Evolutionary conservation across 1,284 basidiomycete genomes (phyloP), one percentile per base, ranked within the genome.

Genomic region (Melampsora occidentalis): DNA sequence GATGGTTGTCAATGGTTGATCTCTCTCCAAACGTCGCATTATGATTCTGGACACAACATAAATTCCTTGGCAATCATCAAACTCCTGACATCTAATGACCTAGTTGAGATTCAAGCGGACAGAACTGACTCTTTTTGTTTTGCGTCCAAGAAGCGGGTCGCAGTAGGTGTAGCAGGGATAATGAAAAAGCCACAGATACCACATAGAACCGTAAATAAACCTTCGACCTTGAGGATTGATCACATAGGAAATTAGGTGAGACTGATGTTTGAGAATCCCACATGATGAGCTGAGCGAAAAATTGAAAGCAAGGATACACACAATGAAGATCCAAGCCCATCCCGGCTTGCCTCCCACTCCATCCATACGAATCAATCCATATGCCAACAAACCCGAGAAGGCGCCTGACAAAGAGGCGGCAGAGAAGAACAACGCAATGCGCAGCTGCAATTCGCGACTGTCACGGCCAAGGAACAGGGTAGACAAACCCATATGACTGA

Each of bases 311-410:
- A 65, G 48, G n/a, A 49, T 57, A 42, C 72, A 28, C 5, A 76
- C 72, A 35, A 76, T 76, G 46, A 76, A 76, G 46, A 76, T 76
- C 72, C 72, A 76, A n/a, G 65, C 51, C 72, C 72, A 76, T n/a
- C 72, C 72, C 1, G 72, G 35, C 28, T 25, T 6, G 22, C 61
- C 39, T 20, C 65, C 72, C 39, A 5, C 59, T 16, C 72, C 72
- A 61, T 76, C 72, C n/a, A 76, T 53, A 33, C 57, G 20, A 14
- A 76, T 51, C 33, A 76, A 62, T 2, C 65, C 72, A 49, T 76
- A 76, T n/a, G 72, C 72, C 18, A 76, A 53, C n/a, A 76, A 63
- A 28, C 72, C 72, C 5, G 72, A 76, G 35, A 76, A 76, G 9
- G 72, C 72, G 39, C 72, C 72, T 25, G 72, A 68, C 53, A 76